Evolutionary conservation across 257 asterid genomes (phyloP).

Genomic region (Petrea volubilis): DNA sequence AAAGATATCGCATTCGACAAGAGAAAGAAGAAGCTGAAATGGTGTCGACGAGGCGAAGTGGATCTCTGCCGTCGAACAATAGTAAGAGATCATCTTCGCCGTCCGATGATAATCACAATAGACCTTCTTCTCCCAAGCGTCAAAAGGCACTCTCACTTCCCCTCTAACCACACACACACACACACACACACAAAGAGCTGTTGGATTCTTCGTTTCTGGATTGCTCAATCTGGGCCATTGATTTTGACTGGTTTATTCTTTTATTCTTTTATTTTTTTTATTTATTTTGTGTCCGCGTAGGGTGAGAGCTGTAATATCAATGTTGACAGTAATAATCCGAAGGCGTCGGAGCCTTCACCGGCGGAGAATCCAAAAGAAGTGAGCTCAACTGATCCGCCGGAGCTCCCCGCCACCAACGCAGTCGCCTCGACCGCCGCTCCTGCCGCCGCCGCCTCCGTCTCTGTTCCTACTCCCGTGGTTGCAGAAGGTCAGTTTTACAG

Average conservation of each 20-base stretch:
- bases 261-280: neutral
- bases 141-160: slow-evolving; percentile 53
- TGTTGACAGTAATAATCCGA: slow-evolving; percentile 36
- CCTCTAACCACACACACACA: slow-evolving; percentile 8
- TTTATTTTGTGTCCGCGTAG: slow-evolving; percentile 28
- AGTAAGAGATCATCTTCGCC: slow-evolving; percentile 76
- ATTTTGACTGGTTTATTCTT: slow-evolving; percentile 24
- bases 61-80: slow-evolving; percentile 80
- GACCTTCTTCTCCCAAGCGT: slow-evolving; percentile 78
- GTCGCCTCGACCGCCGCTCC: slow-evolving; percentile 26
- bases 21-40: slow-evolving; percentile 49
- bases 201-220: slow-evolving; percentile 15
- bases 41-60: slow-evolving; percentile 96
- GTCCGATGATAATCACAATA: slow-evolving; percentile 51
- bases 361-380: slow-evolving; percentile 72
- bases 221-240: slow-evolving; percentile 30
- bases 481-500: slow-evolving; percentile 41
- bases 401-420: slow-evolving; percentile 32
- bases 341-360: slow-evolving; percentile 39
- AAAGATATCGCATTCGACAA: slow-evolving; percentile 30
- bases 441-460: slow-evolving; percentile 23
- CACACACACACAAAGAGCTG: no score
- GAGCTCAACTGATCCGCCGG: slow-evolving; percentile 62
- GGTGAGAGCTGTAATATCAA: slow-evolving; percentile 43
- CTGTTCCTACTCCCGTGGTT: slow-evolving; percentile 37